Conservation (phyloP, 1,284 basidiomycete genomes). For the Microbotryum violaceum region DNA sequence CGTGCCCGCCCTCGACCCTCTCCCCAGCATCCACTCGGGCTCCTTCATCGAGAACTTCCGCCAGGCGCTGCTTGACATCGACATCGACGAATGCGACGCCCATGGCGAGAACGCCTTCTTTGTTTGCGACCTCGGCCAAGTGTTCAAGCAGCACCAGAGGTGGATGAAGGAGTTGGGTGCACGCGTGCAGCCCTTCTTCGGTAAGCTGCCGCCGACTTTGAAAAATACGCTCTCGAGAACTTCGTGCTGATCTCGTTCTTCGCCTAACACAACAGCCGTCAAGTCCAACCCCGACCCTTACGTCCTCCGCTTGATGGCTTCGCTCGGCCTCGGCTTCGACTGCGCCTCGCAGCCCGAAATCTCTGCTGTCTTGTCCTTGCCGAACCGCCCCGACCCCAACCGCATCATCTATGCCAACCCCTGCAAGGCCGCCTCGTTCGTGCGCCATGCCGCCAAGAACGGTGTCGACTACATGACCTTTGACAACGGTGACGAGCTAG, state of each 20-base stretch:
- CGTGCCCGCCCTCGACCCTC: slow-evolving; percentile 7
- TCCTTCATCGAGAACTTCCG: slow-evolving; percentile 29
- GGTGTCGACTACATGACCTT: slow-evolving; percentile 94
- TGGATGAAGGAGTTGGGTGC: slow-evolving; percentile 71
- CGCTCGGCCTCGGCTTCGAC: slow-evolving; percentile 88
- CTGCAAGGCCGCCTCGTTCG: slow-evolving; percentile 91
- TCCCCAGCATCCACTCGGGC: slow-evolving; percentile 25
- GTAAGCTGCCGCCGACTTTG: slow-evolving; percentile 43
- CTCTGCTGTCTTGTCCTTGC: slow-evolving; percentile 65
- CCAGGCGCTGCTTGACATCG: slow-evolving; percentile 32
- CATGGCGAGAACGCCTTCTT: slow-evolving; percentile 93
- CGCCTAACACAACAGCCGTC: slow-evolving; percentile 53
- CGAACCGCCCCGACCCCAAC: slow-evolving; percentile 52
- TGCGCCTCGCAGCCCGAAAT: slow-evolving; percentile 98
- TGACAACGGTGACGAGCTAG: slow-evolving; percentile 95
- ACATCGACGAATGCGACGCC: slow-evolving; percentile 44
- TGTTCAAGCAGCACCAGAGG: slow-evolving; percentile 76
- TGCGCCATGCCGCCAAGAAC: slow-evolving; percentile 69
- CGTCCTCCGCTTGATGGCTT: slow-evolving; percentile 79
- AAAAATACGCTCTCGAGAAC: too few species aligned
- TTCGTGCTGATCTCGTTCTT: not conserved
- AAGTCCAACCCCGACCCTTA: slow-evolving; percentile 98
- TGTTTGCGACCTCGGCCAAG: slow-evolving; percentile 82
- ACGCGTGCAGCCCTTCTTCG: slow-evolving; percentile 85
- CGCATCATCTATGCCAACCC: slow-evolving; percentile 98